Conservation (phyloP, 2,329 filamentous ascomycete species). For the Monosporascus sp. region DNA sequence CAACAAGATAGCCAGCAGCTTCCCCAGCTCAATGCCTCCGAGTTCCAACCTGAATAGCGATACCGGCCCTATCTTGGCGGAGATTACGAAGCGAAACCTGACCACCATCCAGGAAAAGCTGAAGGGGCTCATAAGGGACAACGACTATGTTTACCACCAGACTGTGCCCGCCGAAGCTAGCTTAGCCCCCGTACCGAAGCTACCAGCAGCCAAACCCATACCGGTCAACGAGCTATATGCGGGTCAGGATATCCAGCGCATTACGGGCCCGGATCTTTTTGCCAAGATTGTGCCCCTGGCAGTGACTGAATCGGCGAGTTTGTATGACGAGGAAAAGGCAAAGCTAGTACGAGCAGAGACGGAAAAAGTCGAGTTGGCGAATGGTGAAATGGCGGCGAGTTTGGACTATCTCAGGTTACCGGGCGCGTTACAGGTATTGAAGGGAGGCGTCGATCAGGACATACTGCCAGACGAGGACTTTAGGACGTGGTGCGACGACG, state of each 20-base stretch:
- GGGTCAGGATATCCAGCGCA: constrained; percentile 92
- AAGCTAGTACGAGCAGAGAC: constrained; percentile 91
- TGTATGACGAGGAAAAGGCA: constrained; percentile 98
- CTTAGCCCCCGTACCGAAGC: constrained; percentile 75
- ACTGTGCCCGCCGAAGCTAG: constrained; percentile 81
- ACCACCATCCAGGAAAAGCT: constrained; percentile 78
- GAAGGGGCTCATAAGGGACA: constrained; percentile 75
- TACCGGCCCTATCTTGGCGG: constrained; percentile 66
- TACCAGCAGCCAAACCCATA: constrained; percentile 93
- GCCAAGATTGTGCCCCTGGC: constrained; percentile 93
- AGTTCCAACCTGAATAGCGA: constrained; percentile 82
- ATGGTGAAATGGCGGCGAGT: constrained; percentile 92
- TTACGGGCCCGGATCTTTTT: constrained; percentile 95
- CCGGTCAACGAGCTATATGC: constrained; percentile 95
- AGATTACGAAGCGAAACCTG: constrained; percentile 78
- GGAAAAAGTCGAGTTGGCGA: constrained; percentile 86
- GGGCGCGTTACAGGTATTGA: constrained; percentile 81
- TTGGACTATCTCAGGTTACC: constrained; percentile 90
- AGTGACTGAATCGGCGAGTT: constrained; percentile 91
- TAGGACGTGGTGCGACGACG: constrained; percentile 86
- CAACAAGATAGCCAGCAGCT: constrained; percentile 67
- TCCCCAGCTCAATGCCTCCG: constrained; percentile 73
- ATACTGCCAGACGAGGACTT: constrained; percentile 87
- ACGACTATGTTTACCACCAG: constrained; percentile 98
- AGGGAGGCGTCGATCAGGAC: constrained; percentile 88